Base-by-base conservation (phyloP, 345 rosid species). In the Corymbia maculata region DNA sequence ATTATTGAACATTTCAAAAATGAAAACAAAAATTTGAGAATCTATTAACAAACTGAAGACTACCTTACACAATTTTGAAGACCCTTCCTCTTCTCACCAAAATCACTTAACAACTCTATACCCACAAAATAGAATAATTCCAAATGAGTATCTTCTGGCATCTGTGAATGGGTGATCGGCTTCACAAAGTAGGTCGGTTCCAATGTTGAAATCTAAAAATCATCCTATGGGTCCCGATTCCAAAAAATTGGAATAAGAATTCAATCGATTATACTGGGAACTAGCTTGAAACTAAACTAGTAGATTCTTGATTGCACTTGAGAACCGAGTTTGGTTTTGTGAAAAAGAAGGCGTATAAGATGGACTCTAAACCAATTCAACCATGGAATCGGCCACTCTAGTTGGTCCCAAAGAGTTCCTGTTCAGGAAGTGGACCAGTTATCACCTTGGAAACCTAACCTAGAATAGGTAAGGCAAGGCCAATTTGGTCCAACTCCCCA, bases 371-470 rank as follows among this genome's bases (percentile, higher is more conserved):
- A 75, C 26, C 49, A 75, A 75, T 75, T 75, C 49, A 75, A 75
- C 13, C 82, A 36, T 70, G 49, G 22, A 70, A 36, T 8, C 8
- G 14, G 12, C 49, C 49, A 17, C 4, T 75, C 36, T 75, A 26
- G 12, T 17, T 19, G 49, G 26, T 17, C 10, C 42, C 47, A 5
- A 75, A 75, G 4, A 36, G 64, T 57, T 24, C 13, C 5, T 57
- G 24, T 22, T 1, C 2, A n/a, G 24, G 2, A 57, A 57, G 9
- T 3, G 13, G 13, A 24, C 13, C 3, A 10, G 12, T 1, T 24
- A 10, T 57, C 22, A 57, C 1, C 28, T 4, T 36, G n/a, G 4
- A 8, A 24, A 22, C 19, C 5, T n/a, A 2, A 57, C 12, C 5
- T 10, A 13, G 10, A 57, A 57, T 24, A 2, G 2, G 6, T 57